Evolutionary conservation across 2,329 filamentous ascomycete species (phyloP).

Genomic region (Stagonosporopsis chrysanthemi): DNA sequence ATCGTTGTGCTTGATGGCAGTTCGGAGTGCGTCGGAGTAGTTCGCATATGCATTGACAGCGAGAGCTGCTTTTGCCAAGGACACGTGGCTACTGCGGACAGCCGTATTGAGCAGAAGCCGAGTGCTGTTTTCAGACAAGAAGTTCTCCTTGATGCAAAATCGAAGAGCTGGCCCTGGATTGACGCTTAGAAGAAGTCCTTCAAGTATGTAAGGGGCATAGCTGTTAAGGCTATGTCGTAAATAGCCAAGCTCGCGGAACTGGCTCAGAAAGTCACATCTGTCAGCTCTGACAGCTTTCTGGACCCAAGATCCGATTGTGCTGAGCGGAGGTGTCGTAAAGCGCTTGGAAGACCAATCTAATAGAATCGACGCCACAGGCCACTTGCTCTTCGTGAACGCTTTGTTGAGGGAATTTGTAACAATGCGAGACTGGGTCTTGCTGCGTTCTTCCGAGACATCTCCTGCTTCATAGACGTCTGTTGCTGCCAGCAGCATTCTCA

Average conservation of each 20-base stretch:
- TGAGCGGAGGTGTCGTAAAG: neutral
- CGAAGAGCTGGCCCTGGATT: neutral
- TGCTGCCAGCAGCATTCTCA: neutral
- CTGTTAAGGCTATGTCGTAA: neutral
- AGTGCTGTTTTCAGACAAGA: neutral
- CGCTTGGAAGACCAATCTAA: neutral
- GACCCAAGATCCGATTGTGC: neutral
- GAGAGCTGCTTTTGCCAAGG: neutral
- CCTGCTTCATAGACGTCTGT: too few relatives aligned
- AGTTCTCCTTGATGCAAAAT: neutral
- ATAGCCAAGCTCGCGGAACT: neutral
- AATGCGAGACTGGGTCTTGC: neutral
- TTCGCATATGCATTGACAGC: neutral
- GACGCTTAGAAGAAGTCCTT: neutral
- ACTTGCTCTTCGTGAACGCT: neutral
- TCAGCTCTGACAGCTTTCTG: neutral
- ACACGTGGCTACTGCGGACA: neutral
- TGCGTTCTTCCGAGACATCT: neutral
- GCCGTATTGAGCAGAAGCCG: neutral
- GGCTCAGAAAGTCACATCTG: neutral
- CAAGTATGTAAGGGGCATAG: neutral
- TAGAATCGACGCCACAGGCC: neutral
- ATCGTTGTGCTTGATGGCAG: neutral
- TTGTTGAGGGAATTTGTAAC: neutral
- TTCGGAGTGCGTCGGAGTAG: neutral